phyloP scores from a whole-genome alignment of 441 rosid species.

The Biscutella auriculata region DNA sequence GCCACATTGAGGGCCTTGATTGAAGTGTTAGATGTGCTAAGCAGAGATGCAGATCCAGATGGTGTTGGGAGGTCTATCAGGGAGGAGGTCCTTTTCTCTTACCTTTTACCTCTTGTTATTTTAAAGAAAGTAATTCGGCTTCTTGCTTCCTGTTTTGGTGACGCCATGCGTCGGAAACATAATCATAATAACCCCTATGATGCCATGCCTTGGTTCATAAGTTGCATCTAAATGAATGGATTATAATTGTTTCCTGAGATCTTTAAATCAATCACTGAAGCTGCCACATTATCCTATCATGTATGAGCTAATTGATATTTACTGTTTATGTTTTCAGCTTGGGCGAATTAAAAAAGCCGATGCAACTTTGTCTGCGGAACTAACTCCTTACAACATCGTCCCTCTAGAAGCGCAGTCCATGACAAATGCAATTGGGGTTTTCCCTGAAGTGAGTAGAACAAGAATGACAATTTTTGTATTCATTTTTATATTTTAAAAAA shows the following conservation, averaged over 20 bases:
- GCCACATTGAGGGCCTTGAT: conserved; percentile 79
- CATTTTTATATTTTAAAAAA: not conserved
- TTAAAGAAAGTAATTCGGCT: not conserved
- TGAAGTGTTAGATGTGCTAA: conserved; percentile 87
- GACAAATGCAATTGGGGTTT: conserved; percentile 77
- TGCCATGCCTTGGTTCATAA: not conserved
- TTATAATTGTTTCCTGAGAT: not conserved
- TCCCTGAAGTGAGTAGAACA: conserved; percentile 74
- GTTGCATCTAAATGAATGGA: not conserved
- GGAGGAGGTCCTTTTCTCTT: conserved; percentile 67
- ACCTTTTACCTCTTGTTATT: not conserved
- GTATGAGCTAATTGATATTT: conserved; percentile 11
- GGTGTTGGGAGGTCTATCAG: conserved; percentile 80
- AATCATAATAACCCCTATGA: not conserved
- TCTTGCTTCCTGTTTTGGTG: conserved; percentile 1
- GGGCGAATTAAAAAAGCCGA: conserved; percentile 58
- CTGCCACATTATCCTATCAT: not conserved
- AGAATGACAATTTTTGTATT: conserved; percentile 1
- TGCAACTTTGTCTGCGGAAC: conserved; percentile 63
- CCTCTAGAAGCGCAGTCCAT: conserved; percentile 83
- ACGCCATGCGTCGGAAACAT: conserved; percentile 1
- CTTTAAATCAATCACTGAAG: not conserved
- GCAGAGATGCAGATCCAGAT: conserved; percentile 78
- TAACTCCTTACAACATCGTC: conserved; percentile 76
- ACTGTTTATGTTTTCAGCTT: conserved; percentile 39